Evolutionary conservation across 768 basidiomycete genomes (phyloP).

Genomic region (Kwoniella bestiolae): DNA sequence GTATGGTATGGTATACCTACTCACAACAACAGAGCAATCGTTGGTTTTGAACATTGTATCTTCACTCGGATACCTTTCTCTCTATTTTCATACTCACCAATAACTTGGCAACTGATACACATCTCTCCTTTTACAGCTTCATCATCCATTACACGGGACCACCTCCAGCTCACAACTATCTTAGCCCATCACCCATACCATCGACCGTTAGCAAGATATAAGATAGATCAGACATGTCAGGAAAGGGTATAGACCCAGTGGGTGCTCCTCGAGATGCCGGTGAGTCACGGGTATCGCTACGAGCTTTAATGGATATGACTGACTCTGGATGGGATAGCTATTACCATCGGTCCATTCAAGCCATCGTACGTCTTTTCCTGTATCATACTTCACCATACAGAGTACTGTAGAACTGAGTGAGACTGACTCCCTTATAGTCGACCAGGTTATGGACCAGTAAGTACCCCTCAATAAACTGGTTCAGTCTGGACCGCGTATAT

Average conservation of each 20-base stretch:
- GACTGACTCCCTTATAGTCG: conserved; percentile 35
- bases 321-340: conserved; percentile 22
- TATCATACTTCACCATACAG: neutral
- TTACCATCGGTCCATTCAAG: conserved; percentile 54
- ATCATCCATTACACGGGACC: neutral
- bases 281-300: no score
- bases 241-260: conserved; percentile 39
- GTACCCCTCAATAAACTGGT: no score
- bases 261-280: conserved; percentile 44
- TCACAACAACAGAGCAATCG: no score
- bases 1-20: no score
- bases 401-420: neutral
- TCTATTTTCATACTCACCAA: neutral
- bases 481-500: no score
- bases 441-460: conserved; percentile 55
- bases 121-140: neutral
- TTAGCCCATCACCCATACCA: neutral
- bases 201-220: neutral
- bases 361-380: conserved; percentile 36
- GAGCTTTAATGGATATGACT: no score
- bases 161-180: neutral
- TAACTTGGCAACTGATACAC: neutral
- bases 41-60: no score
- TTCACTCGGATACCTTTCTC: neutral
- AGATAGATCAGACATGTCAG: conserved; percentile 3